These are phyloP conservation scores for Exsudoporus frostii DNA, from an alignment of 768 basidiomycete species.

Conservation along the genomic window DNA sequence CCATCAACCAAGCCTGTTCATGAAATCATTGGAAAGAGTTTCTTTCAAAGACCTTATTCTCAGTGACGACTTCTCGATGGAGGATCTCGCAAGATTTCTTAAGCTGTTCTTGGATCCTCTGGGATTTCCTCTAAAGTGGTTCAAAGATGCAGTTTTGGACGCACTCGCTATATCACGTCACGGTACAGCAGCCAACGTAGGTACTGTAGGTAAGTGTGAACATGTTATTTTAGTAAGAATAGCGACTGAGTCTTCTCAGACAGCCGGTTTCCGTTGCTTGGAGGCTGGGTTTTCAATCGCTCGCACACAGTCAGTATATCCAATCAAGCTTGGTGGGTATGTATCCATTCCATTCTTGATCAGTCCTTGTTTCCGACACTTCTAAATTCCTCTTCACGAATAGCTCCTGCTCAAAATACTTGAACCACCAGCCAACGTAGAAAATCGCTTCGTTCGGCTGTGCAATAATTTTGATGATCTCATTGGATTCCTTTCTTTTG, in stretches of 20 bases:
- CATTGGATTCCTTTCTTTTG: conserved; percentile 29
- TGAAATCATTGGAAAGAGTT: conserved; percentile 29
- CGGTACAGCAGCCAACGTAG: conserved; percentile 10
- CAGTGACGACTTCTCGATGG: conserved; percentile 28
- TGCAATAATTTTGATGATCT: conserved; percentile 32
- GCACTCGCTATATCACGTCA: conserved; percentile 13
- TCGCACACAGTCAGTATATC: conserved; percentile 18
- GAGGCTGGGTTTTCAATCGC: conserved; percentile 33
- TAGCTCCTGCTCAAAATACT: conserved; percentile 5
- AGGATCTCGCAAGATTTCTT: conserved; percentile 17
- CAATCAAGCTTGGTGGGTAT: conserved; percentile 34
- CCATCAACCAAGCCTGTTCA: conserved; percentile 26
- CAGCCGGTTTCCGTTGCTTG: conserved; percentile 23
- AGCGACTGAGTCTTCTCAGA: not conserved
- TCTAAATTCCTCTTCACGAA: not conserved
- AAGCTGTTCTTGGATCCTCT: conserved; percentile 2
- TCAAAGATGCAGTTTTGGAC: conserved; percentile 29
- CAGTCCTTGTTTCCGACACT: not conserved
- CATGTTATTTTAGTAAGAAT: not conserved
- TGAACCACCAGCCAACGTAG: conserved; percentile 18
- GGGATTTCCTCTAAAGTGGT: conserved; percentile 21
- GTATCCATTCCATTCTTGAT: not conserved
- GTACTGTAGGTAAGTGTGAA: conserved; percentile 3
- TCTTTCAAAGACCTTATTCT: conserved; percentile 34
- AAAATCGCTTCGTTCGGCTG: conserved; percentile 31